A percentile compares a stretch with the other conserved stretches of the same genome.
These are phyloP conservation scores for Arthrobotrys pseudoclavata DNA, from an alignment of 2,329 filamentous ascomycete species.

Conservation along the genomic window DNA sequence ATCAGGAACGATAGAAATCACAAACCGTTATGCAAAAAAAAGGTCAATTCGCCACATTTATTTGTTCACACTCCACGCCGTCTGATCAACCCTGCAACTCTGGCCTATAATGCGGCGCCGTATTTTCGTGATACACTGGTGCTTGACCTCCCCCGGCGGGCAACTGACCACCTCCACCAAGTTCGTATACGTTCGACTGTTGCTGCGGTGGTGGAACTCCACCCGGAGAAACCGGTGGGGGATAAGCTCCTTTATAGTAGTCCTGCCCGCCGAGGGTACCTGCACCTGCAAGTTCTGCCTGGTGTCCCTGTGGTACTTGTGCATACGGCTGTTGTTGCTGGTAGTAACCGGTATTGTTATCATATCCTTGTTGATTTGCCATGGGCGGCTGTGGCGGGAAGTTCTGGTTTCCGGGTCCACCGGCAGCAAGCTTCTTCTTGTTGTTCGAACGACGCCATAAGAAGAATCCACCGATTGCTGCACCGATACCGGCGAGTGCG, in stretches of 20 bases:
- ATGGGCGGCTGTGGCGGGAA: constrained; percentile 43
- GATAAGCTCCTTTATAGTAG: constrained; percentile 36
- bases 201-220: neutral
- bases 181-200: constrained; percentile 29
- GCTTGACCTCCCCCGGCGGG: constrained; percentile 2
- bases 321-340: constrained; percentile 51
- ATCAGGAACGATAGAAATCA: constrained; percentile 16
- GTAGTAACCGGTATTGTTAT: constrained; percentile 43
- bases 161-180: constrained; percentile 20
- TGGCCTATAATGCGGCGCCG: constrained; percentile 29
- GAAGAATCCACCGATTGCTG: constrained; percentile 52
- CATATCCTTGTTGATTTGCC: constrained; percentile 23
- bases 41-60: neutral
- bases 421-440: constrained; percentile 11
- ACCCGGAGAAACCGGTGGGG: constrained; percentile 8
- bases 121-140: constrained; percentile 26
- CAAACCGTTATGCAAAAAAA: constrained; percentile 26
- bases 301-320: constrained; percentile 34
- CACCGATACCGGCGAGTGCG: constrained; percentile 44
- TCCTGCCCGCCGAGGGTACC: constrained; percentile 13
- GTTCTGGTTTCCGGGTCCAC: neutral
- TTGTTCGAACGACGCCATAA: constrained; percentile 44
- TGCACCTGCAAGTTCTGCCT: constrained; percentile 8
- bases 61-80: constrained; percentile 1
- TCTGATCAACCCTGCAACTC: constrained; percentile 38